phyloP scores from a whole-genome alignment of 306 rosid genomes.

The Rubus parviflorus region DNA sequence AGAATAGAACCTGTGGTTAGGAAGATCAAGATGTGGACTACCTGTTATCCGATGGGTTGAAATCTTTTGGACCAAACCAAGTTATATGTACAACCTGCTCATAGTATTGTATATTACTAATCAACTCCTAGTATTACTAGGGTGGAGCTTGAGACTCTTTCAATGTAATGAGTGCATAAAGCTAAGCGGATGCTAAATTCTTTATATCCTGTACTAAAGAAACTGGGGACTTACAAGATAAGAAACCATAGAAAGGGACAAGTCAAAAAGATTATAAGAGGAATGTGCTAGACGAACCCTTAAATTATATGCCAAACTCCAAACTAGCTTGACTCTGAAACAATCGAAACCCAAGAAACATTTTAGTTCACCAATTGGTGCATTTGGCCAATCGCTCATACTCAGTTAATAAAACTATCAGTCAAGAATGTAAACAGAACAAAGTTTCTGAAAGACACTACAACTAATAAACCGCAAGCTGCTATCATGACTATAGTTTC shows the following conservation, averaged over 20 bases:
- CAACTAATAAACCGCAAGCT: background rate
- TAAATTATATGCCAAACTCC: background rate
- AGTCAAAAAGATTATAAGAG: background rate
- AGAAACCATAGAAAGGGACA: background rate
- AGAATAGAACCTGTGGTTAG: slow-evolving; percentile 24
- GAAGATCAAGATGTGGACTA: slow-evolving; percentile 25
- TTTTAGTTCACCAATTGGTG: too few relatives aligned
- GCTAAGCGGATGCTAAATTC: background rate
- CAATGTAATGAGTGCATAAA: background rate
- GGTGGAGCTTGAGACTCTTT: background rate
- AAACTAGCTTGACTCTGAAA: background rate
- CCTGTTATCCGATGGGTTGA: slow-evolving; percentile 44
- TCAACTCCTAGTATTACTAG: background rate
- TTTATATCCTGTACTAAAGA: background rate
- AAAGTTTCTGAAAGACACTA: background rate
- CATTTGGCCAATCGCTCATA: background rate
- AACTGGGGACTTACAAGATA: slow-evolving; percentile 4
- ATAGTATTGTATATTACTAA: background rate
- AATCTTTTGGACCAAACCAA: slow-evolving; percentile 31
- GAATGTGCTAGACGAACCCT: background rate
- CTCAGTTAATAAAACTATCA: background rate
- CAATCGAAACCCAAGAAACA: background rate
- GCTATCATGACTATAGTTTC: background rate
- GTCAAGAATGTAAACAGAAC: background rate
- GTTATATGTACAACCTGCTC: slow-evolving; percentile 1